Evolutionary conservation across 2,329 filamentous ascomycete genomes (phyloP), one percentile per base, ranked within the genome.

Genomic region (Aspergillus ibericus): DNA sequence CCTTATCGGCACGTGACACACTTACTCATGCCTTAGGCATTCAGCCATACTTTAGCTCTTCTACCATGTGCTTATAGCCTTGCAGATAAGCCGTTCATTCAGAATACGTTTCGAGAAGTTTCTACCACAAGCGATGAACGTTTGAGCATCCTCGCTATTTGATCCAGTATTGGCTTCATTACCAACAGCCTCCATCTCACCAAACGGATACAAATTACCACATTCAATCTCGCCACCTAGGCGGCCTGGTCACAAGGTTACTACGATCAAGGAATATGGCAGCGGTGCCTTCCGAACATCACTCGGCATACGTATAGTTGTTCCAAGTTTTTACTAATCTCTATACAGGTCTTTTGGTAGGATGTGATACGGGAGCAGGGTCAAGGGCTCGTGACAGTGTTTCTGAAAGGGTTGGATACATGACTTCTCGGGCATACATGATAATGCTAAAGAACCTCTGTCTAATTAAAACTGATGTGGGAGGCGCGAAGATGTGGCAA

Each of bases 401-500:
- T 70, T 74, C 68, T 71, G 65, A 61, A 55, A 36, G 51, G 35
- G 36, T 51, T 63, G 63, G 59, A 68, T 78, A 78, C 75, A 78
- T 77, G 73, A 77, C 66, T 75, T 74, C 68, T 70, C 64, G 71
- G 68, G 72, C 70, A 73, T 74, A 74, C 72, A 74, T 73, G 72
- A 73, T 59, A 69, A 72, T 67, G 71, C 67, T 73, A 70, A 68
- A 55, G 62, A 66, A 66, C 64, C 64, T 71, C 71, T 68, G 71
- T 75, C 72, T 75, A 75, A 74, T 72, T 74, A 70, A 69, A 72
- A 71, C 50, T 57, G 62, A 62, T 40, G 51, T 68, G 68, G 65
- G 52, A n/a, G 50, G 48, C 44, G 27, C 22, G 61, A 58, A 56
- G 40, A 51, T 44, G 29, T 36, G 38, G 52, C 29, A 47, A 50